A percentile compares a stretch with the other conserved stretches of the same genome.
Evolutionary conservation across 164 flowering plant genomes (phyloP).

Genomic region (Magnolia sinica): DNA sequence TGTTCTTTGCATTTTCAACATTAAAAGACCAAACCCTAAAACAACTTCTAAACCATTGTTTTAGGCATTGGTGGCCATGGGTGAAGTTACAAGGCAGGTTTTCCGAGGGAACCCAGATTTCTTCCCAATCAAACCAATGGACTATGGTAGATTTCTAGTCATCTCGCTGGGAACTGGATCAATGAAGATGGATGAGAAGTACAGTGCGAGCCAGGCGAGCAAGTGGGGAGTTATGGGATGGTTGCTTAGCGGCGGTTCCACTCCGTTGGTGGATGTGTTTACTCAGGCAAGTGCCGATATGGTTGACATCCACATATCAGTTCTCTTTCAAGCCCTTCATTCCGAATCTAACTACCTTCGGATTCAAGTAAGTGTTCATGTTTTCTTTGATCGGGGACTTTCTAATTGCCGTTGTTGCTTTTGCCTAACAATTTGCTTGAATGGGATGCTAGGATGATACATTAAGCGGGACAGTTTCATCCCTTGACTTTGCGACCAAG

Average conservation of each 20-base stretch:
- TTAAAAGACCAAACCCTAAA: too few relatives aligned
- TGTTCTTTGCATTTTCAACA: too few relatives aligned
- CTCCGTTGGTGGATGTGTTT: slow-evolving; percentile 36
- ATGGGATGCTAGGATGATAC: slow-evolving; percentile 22
- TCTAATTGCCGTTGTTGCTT: too few relatives aligned
- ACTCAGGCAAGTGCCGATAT: slow-evolving; percentile 35
- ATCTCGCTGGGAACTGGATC: slow-evolving; percentile 65
- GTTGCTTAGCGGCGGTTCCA: slow-evolving; percentile 26
- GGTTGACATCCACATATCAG: slow-evolving; percentile 35
- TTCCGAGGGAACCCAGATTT: slow-evolving; percentile 31
- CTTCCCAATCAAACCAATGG: slow-evolving; percentile 37
- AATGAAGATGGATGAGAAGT: slow-evolving; percentile 27
- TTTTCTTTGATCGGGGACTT: too few relatives aligned
- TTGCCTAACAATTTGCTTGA: background rate
- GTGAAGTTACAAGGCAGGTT: slow-evolving; percentile 43
- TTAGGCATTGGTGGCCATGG: slow-evolving; percentile 50
- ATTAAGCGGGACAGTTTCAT: slow-evolving; percentile 22
- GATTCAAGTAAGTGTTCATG: slow-evolving; percentile 30
- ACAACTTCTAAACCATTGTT: background rate
- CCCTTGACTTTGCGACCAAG: slow-evolving; percentile 28
- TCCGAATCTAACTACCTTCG: slow-evolving; percentile 32
- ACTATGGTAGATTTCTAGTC: slow-evolving; percentile 42
- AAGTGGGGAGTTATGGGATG: slow-evolving; percentile 55
- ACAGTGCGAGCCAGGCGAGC: slow-evolving; percentile 36
- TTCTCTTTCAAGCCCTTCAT: slow-evolving; percentile 31